A percentile compares a stretch with the other conserved stretches of the same genome.
phyloP scores from a whole-genome alignment of 2,329 filamentous ascomycete genomes.

The Calycina marina region DNA sequence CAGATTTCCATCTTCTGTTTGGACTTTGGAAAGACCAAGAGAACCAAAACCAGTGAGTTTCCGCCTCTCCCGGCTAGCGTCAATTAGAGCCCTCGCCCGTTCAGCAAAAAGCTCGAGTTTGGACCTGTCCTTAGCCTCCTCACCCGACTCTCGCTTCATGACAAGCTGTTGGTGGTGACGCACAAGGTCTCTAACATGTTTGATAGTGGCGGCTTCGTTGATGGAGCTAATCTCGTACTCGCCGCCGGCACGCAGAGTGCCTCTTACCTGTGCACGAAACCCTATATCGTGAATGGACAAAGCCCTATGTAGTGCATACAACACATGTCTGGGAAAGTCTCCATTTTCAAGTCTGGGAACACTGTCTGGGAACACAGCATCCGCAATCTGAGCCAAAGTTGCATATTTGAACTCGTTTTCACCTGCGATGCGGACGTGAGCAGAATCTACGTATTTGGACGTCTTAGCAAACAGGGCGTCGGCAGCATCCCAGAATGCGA shows the following conservation, averaged over 20 bases:
- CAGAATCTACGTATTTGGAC: constrained; percentile 31
- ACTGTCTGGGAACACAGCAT: constrained; percentile 23
- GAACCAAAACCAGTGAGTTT: constrained; percentile 36
- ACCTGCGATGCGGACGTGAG: constrained; percentile 31
- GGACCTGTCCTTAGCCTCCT: background rate
- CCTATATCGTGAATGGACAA: constrained; percentile 43
- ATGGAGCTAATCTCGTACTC: constrained; percentile 49
- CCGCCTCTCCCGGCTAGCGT: constrained; percentile 34
- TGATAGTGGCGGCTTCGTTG: constrained; percentile 36
- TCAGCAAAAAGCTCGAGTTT: constrained; percentile 28
- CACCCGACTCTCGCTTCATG: constrained; percentile 7
- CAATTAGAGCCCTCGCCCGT: constrained; percentile 35
- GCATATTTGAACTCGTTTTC: constrained; percentile 26
- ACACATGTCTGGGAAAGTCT: constrained; percentile 30
- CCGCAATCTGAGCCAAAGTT: constrained; percentile 30
- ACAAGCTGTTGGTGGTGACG: constrained; percentile 35
- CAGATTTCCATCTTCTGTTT: constrained; percentile 5
- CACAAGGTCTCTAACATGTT: constrained; percentile 34
- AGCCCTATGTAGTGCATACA: constrained; percentile 59
- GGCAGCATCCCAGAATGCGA: constrained; percentile 28
- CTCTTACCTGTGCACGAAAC: constrained; percentile 38
- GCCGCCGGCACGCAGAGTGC: constrained; percentile 33
- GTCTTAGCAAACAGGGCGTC: constrained; percentile 32
- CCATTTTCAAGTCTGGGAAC: constrained; percentile 16
- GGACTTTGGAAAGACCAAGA: constrained; percentile 24